Base-by-base conservation (phyloP, 805 yeast genomes). In the Suhomyces emberorum region DNA sequence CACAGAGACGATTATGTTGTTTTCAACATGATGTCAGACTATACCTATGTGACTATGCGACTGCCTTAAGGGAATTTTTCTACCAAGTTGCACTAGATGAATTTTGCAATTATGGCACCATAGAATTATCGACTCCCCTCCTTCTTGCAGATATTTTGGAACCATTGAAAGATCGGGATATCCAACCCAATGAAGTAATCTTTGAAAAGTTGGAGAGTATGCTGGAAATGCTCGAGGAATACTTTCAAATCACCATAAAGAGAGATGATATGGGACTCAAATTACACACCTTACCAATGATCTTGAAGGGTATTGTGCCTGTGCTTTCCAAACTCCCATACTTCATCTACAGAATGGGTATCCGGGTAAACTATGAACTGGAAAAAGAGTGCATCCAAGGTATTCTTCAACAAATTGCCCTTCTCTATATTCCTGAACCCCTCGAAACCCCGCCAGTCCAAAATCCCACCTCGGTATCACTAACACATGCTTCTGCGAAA, bases 11-110 rank as follows among this genome's bases (percentile, higher is more conserved):
- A 29, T 63, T 91, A 15, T 81, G 84, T 10, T 83, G 95, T n/a
- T 68, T 91, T 29, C 98, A 93, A 55, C 75, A 80, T 52, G 96
- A 83, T 48, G 83, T 88, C 7, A 78, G 79, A 39, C 64, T 93
- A 10, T 83, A 74, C 53, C 59, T 93, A 16, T 78, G 91, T 14
- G 96, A 91, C 57, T 93, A 88, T 57, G 87, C 82, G 0, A 71
- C 84, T 0, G 54, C 86, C 1, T 67, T 81, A 19, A 59, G 63
- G 41, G 87, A 85, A 43, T 66, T 88, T 37, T 88, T 84, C 50
- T 93, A 88, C 57, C 97, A 93, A 49, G 61, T 84, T 4, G 88
- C 84, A 0, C 59, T 93, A 10, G 61, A 82, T 1, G 87, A 86
- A 41, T 88, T 93, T 59, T 76, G 83, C 28, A 89, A 88, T 52